Base-by-base conservation (phyloP, 2,329 filamentous ascomycete genomes). In the Sporothrix dimorphospora region DNA sequence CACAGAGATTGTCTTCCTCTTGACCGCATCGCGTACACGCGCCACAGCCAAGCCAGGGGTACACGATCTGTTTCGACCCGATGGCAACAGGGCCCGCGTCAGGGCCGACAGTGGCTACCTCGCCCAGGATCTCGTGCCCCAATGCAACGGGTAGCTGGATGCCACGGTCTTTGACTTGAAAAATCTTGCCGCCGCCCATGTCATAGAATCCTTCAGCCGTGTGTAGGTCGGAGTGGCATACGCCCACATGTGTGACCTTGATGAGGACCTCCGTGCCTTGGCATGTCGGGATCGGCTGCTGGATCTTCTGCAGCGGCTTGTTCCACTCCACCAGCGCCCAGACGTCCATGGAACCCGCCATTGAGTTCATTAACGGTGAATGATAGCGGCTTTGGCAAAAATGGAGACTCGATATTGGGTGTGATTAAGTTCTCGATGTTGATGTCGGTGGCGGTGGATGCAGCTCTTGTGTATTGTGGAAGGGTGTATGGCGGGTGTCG, bases 171-270 rank as follows among this genome's bases (percentile, higher is more conserved):
- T 71, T 71, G 30, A 73, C 65, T 6, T 67, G 30, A n/a, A 73
- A 71, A 1, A 30, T 30, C 66, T 71, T 24, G 63, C 72, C 72
- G 14, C 40, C 45, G 21, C 72, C 72, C 16, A 73, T 14, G n/a
- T 73, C 72, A 42, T 73, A 73, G 38, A 49, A 66, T 47, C 72
- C 72, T 27, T 73, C 69, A 8, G 65, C 69, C 21, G 66, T 69
- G 55, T 73, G 72, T 27, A 73, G 47, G 57, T 73, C 72, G 6
- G 72, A 73, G 34, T 73, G 72, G 49, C 72, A 73, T 5, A 73
- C 57, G 57, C 72, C 72, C 0, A 65, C 69, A 27, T 73, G 72
- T 9, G 72, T 73, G 16, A 73, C 72, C 3, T 49, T 38, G 12
- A 73, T 61, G 8, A 73, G 65, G 1, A 73, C 66, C 2, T 73